These are phyloP conservation scores for Ganoderma boninense DNA, from an alignment of 1,284 basidiomycete species.

Conservation along the genomic window DNA sequence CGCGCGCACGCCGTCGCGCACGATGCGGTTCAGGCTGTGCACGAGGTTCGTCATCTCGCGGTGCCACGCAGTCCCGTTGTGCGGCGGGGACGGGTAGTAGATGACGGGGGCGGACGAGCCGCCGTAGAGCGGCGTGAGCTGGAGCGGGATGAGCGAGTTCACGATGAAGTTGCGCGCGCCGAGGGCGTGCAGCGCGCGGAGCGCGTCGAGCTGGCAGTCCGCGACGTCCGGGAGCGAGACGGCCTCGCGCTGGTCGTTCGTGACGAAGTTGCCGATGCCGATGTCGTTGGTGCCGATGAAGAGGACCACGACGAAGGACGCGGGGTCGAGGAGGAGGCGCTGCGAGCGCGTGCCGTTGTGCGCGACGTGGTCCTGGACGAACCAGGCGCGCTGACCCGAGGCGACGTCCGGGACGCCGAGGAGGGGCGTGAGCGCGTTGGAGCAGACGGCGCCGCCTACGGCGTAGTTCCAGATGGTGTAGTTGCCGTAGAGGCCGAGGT, in stretches of 20 bases:
- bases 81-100: constrained; percentile 14
- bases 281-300: constrained; percentile 19
- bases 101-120: constrained; percentile 12
- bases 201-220: constrained; percentile 16
- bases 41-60: constrained; percentile 16
- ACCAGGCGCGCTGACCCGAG: constrained; percentile 13
- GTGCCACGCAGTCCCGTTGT: constrained; percentile 19
- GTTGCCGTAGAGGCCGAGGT: constrained; percentile 16
- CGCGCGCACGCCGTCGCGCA: constrained; percentile 11
- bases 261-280: constrained; percentile 20
- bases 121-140: constrained; percentile 15
- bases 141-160: constrained; percentile 20
- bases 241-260: constrained; percentile 7
- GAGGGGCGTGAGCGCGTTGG: constrained; percentile 14
- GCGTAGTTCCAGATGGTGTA: constrained; percentile 23
- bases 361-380: constrained; percentile 19
- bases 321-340: constrained; percentile 12
- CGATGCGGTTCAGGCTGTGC: constrained; percentile 19
- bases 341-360: constrained; percentile 13
- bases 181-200: constrained; percentile 17
- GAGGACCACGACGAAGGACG: constrained; percentile 13
- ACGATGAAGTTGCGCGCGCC: constrained; percentile 16
- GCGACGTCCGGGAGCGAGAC: constrained; percentile 16
- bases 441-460: constrained; percentile 17
- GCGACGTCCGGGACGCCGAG: constrained; percentile 18